Conservation (phyloP, 495 filamentous ascomycete species). For the Lasiosphaeria ovina region DNA sequence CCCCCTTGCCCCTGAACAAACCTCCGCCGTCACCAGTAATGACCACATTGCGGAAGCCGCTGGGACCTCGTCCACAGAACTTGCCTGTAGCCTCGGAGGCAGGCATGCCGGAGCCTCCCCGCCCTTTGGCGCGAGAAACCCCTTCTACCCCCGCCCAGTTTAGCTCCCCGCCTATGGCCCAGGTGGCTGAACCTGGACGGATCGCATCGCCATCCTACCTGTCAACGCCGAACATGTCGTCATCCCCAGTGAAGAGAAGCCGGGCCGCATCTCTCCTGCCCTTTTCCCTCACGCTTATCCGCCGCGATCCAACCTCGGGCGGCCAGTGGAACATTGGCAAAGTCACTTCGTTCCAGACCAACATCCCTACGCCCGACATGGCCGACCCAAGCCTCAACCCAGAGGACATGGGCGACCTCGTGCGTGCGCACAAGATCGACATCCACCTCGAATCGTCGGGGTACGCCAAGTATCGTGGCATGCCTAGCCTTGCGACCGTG, state of each 20-base stretch:
- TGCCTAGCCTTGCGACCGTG: slow-evolving; percentile 37
- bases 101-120: background rate
- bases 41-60: slow-evolving; percentile 12
- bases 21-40: background rate
- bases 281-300: slow-evolving; percentile 79
- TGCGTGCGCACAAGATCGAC: slow-evolving; percentile 39
- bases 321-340: slow-evolving; percentile 88
- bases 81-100: background rate
- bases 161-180: background rate
- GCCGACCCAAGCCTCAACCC: slow-evolving; percentile 29
- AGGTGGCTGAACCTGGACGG: slow-evolving; percentile 1
- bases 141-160: slow-evolving; percentile 19
- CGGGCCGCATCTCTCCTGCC: slow-evolving; percentile 21
- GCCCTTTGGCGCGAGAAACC: background rate
- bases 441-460: slow-evolving; percentile 47
- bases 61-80: slow-evolving; percentile 13
- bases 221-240: background rate
- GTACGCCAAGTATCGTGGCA: slow-evolving; percentile 49
- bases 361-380: slow-evolving; percentile 31
- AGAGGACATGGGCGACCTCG: slow-evolving; percentile 53
- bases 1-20: slow-evolving; percentile 9
- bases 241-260: slow-evolving; percentile 10
- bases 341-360: slow-evolving; percentile 53
- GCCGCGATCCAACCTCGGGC: slow-evolving; percentile 75
- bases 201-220: slow-evolving; percentile 1